These are phyloP conservation scores for Leccinum disarticulatum DNA, from an alignment of 768 basidiomycete genomes.

Conservation along the genomic window DNA sequence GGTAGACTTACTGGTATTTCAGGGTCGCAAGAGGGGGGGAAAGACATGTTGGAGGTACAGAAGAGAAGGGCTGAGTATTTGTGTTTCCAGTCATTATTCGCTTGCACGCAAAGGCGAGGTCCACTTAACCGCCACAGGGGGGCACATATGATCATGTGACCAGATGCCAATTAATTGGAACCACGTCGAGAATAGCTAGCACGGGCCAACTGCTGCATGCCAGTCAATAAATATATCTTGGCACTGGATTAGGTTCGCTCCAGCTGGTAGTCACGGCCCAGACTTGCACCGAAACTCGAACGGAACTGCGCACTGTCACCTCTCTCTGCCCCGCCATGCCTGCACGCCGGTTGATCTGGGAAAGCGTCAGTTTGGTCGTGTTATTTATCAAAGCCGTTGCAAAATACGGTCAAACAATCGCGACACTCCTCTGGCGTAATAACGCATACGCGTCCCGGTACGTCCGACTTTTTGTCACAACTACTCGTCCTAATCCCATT, in stretches of 20 bases:
- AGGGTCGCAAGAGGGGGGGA: neutral
- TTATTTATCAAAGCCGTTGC: conserved; percentile 34
- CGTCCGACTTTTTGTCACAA: neutral
- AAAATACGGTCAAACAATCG: conserved; percentile 33
- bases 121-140: conserved; percentile 2
- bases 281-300: neutral
- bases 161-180: neutral
- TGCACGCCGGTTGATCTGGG: conserved; percentile 1
- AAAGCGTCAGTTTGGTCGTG: conserved; percentile 31
- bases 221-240: neutral
- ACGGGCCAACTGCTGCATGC: conserved; percentile 14
- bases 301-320: neutral
- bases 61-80: neutral
- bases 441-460: conserved; percentile 28
- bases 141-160: neutral
- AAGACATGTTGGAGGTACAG: neutral
- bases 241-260: too few species aligned
- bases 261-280: too few species aligned
- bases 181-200: conserved; percentile 18
- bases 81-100: neutral
- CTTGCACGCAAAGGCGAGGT: neutral
- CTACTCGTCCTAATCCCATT: neutral
- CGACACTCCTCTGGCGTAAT: conserved; percentile 16
- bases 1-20: conserved; percentile 24
- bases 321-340: conserved; percentile 11